Base-by-base conservation (phyloP, 2,329 filamentous ascomycete genomes). In the Dactylonectria estremocensis region DNA sequence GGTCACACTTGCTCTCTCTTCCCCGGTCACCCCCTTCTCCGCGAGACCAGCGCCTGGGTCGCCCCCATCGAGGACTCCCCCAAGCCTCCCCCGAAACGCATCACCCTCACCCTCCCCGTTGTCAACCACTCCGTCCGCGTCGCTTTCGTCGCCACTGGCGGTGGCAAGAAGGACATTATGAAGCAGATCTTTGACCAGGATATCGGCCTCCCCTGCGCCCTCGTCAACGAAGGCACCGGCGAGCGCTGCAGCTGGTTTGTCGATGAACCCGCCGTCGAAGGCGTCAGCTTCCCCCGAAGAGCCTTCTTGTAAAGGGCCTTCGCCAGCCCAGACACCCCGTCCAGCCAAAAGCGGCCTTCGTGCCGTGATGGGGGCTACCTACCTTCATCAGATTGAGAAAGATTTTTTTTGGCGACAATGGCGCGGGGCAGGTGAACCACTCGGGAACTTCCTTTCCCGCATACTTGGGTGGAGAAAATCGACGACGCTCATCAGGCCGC, bases 1-100 rank as follows among this genome's bases (percentile, higher is more conserved):
- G 96, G 96, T 59, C 96, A 99, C 85, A 98, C 96, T 37, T 98
- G 96, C 90, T 96, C 93, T 76, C 86, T 99, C 59, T 99, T 99
- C 86, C 96, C 96, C 5, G 92, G 92, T 62, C 95, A 98, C 79
- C 89, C 92, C 66, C 88, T 98, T 61, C 88, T 98, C 73, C 91
- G 95, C 71, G 95, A 98, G 84, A 89, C 89, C 40, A 92, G 91
- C 76, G 94, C 95, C 61, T 99, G 96, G 96, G 94, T 98, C 49
- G 92, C 95, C 14, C 90, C 94, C 52, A 97, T 98, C 78, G 91
- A 92, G 77, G 94, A 98, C 84, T 97, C 94, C 49, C 96, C 96
- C 57, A 99, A 99, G 88, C 95, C 95, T 45, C 96, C 96, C 52
- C 89, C 94, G 52, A 92, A 90, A 83, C 91, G 96, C 76, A 97